Evolutionary conservation across 164 flowering plant species (phyloP), one percentile per base, ranked within the genome.

Genomic region (Brasenia schreberi): DNA sequence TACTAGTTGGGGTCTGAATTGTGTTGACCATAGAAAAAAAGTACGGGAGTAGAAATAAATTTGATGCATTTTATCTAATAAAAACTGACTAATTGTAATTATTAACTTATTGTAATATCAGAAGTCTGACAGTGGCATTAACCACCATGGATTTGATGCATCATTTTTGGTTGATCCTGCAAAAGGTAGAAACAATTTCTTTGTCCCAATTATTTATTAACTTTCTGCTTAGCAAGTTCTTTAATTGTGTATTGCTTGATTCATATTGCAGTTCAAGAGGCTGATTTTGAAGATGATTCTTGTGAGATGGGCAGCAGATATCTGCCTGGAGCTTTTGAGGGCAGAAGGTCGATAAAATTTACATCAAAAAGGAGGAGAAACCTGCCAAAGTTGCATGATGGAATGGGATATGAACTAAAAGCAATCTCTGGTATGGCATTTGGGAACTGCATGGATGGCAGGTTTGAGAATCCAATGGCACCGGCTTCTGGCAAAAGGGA

Each of bases 251-350:
- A 60, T 6, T 60, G 19, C 52, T 1, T 61, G 74, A 75, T 77
- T 81, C 87, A 83, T 16, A 77, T 77, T 76, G 84, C 81, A 63
- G 79, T 81, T 75, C 78, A 76, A 71, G 94, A 81, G 63, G 71
- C 67, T 81, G 74, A 71, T 59, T 84, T 73, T 77, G 84, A 85
- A 71, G 97, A 88, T 70, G 92, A 89, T 75, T 94, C 82, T 79
- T 93, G 87, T 70, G 92, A 88, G 71, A 83, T 86, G 60, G 80
- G 83, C 69, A 70, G 79, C 2, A 81, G 78, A 75, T 83, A 85
- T 76, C 67, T 81, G 59, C 78, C 84, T 77, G 83, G 89, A 62
- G 72, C 76, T 33, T 81, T 79, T 77, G 89, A 85, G 61, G 72
- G 75, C 75, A 81, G 78, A 75, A 83, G 75, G 67, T 77, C n/a